phyloP scores from a whole-genome alignment of 2,329 filamentous ascomycete genomes.

The Aspergillus pseudotamarii region DNA sequence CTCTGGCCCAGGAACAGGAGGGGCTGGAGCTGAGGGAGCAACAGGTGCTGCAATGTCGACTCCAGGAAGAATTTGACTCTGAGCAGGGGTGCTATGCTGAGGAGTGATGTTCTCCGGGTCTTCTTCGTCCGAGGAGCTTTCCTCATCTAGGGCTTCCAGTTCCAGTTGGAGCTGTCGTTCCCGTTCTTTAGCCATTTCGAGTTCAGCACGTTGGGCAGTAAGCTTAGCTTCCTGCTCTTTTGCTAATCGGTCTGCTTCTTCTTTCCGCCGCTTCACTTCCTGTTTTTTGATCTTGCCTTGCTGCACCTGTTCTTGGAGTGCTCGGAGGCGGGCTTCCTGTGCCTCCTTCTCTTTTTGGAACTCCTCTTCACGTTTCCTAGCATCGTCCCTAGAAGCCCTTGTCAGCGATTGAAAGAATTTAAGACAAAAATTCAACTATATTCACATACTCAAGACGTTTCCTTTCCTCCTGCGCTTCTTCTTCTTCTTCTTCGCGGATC shows the following conservation, averaged over 20 bases:
- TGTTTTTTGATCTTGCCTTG: conserved; percentile 94
- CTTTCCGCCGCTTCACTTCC: conserved; percentile 90
- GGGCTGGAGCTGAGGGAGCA: conserved; percentile 28
- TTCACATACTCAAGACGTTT: conserved; percentile 78
- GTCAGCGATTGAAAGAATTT: conserved; percentile 5
- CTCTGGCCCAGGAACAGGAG: conserved; percentile 37
- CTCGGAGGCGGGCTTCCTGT: conserved; percentile 78
- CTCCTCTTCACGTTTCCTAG: conserved; percentile 75
- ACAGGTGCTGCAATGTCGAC: conserved; percentile 34
- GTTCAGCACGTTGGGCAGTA: conserved; percentile 82
- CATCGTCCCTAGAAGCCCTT: conserved; percentile 63
- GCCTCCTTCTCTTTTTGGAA: conserved; percentile 78
- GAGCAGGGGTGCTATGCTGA: conserved; percentile 61
- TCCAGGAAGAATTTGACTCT: conserved; percentile 56
- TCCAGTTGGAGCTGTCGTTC: conserved; percentile 88
- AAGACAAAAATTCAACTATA: neutral
- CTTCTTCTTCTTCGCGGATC: conserved; percentile 70
- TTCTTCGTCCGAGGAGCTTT: conserved; percentile 80
- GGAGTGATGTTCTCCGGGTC: conserved; percentile 70
- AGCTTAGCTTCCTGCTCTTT: conserved; percentile 87
- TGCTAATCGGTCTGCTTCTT: conserved; percentile 81
- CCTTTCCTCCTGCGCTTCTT: conserved; percentile 73
- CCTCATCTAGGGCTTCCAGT: conserved; percentile 76
- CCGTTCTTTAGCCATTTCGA: conserved; percentile 86
- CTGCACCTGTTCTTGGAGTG: conserved; percentile 89